Conservation (phyloP, 164 flowering plant genomes). For the Vitis amurensis region DNA sequence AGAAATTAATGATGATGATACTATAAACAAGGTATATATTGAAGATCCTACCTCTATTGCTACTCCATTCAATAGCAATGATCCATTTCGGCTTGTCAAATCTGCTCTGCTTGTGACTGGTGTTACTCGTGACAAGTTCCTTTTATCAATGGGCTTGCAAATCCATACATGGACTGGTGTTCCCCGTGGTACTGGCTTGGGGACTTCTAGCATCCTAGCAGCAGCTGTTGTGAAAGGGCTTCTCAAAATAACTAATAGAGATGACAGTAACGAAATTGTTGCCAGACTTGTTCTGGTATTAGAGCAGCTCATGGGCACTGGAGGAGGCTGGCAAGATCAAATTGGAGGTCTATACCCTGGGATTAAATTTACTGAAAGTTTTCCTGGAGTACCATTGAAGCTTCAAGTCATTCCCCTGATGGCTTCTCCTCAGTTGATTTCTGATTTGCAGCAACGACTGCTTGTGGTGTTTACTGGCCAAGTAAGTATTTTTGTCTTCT, state of each 20-base stretch:
- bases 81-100: constrained; percentile 93
- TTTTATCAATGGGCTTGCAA: constrained; percentile 50
- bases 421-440: constrained; percentile 66
- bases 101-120: constrained; percentile 90
- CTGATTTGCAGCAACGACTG: constrained; percentile 74
- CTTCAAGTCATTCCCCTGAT: constrained; percentile 83
- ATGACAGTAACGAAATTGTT: constrained; percentile 84
- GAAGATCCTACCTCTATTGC: constrained; percentile 50
- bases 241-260: constrained; percentile 74
- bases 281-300: constrained; percentile 88
- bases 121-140: constrained; percentile 38
- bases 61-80: constrained; percentile 72
- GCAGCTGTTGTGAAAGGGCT: constrained; percentile 98
- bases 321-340: constrained; percentile 99
- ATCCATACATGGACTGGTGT: constrained; percentile 92
- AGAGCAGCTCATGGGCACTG: constrained; percentile 99
- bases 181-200: constrained; percentile 98
- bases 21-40: constrained; percentile 54
- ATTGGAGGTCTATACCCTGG: constrained; percentile 97
- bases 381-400: constrained; percentile 89
- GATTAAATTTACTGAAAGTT: constrained; percentile 85
- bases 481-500: constrained; percentile 44
- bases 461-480: constrained; percentile 96
- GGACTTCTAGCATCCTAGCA: constrained; percentile 95
- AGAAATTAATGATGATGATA: constrained; percentile 59